These are phyloP conservation scores for Austropuccinia psidii DNA, from an alignment of 1,284 basidiomycete species.

Conservation along the genomic window DNA sequence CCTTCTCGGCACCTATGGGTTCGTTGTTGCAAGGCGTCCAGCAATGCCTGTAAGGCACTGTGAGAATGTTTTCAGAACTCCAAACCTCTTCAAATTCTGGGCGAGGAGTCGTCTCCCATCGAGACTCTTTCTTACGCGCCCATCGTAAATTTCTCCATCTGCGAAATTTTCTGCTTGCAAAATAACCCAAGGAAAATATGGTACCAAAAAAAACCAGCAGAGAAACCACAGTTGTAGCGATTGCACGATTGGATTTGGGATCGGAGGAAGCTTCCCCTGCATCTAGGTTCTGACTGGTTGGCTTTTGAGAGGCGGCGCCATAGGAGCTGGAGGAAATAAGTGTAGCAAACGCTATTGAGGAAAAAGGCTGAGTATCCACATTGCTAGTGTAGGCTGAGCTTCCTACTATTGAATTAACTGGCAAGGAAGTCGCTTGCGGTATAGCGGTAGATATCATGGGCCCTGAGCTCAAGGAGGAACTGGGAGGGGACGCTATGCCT, in stretches of 20 bases:
- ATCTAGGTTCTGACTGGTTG: not conserved
- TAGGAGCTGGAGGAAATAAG: not conserved
- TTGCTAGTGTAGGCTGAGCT: no score
- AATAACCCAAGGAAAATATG: slow-evolving; percentile 5
- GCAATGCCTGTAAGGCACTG: not conserved
- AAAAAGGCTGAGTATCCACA: no score
- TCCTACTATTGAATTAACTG: no score
- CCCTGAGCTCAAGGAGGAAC: not conserved
- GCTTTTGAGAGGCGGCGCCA: not conserved
- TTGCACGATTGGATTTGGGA: not conserved
- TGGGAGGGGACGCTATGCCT: not conserved
- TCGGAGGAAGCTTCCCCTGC: not conserved
- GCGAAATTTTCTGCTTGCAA: not conserved
- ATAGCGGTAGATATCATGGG: no score
- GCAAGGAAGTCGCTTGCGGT: no score
- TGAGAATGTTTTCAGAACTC: not conserved
- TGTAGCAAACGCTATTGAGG: not conserved
- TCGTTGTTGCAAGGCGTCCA: not conserved
- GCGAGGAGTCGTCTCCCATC: not conserved
- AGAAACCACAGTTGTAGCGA: slow-evolving; percentile 1
- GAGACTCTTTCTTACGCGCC: not conserved
- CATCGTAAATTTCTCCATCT: slow-evolving; percentile 17
- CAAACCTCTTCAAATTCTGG: not conserved
- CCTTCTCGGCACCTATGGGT: not conserved
- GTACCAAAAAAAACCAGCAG: slow-evolving; percentile 12